Percentiles rank a stretch among this genome's conserved stretches.
phyloP scores from a whole-genome alignment of 352 stramenopile genomes.

The Pythium oligandrum region DNA sequence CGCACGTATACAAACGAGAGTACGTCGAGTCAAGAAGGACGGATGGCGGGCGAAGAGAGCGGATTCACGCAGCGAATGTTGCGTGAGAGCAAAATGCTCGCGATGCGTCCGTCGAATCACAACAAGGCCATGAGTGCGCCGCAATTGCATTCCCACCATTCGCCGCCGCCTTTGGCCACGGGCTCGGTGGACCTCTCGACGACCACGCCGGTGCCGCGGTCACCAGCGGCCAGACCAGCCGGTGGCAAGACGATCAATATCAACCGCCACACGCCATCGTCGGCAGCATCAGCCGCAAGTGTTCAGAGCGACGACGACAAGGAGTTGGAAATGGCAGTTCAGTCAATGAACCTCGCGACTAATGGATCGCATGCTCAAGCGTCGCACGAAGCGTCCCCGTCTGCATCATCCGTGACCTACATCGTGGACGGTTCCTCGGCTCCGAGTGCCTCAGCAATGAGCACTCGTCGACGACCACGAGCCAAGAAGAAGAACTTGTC shows the following conservation, averaged over 20 bases:
- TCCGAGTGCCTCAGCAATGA: not conserved
- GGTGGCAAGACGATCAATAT: constrained; percentile 5
- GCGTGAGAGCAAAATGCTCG: constrained; percentile 69
- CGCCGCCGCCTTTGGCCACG: constrained; percentile 1
- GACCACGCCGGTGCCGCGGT: not conserved
- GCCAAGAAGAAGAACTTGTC: constrained; percentile 21
- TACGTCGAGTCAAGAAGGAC: not conserved
- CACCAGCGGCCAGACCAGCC: no score
- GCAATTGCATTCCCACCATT: constrained; percentile 7
- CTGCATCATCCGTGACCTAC: no score
- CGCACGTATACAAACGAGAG: constrained; percentile 9
- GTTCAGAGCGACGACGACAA: no score
- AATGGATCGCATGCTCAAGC: no score
- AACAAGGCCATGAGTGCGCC: constrained; percentile 20
- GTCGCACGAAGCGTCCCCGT: no score
- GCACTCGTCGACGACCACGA: constrained; percentile 11
- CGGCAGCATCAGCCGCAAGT: not conserved
- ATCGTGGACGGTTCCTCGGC: no score
- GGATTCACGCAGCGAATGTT: constrained; percentile 29
- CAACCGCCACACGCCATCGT: constrained; percentile 16
- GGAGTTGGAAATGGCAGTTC: no score
- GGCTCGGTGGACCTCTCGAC: not conserved
- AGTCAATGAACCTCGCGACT: no score
- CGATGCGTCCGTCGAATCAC: constrained; percentile 32
- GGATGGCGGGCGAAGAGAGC: not conserved